Conservation (phyloP, 164 flowering plant genomes). For the Aristolochia fimbriata region DNA sequence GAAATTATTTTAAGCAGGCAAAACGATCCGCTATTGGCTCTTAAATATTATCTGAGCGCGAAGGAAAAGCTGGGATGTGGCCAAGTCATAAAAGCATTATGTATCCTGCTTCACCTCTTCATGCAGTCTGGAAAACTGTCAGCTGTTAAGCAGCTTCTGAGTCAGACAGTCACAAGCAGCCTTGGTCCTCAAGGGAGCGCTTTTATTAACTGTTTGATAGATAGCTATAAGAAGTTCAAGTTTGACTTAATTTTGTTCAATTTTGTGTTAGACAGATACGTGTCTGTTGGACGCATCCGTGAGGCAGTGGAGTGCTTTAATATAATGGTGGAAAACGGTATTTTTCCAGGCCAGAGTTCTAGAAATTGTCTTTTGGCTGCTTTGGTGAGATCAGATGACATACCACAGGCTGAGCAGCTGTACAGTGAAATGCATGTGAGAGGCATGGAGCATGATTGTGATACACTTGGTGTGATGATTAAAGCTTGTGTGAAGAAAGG, state of each 20-base stretch:
- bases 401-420: conserved; percentile 24
- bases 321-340: conserved; percentile 22
- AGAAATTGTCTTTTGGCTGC: conserved; percentile 32
- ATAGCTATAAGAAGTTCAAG: conserved; percentile 21
- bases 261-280: conserved; percentile 39
- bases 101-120: conserved; percentile 51
- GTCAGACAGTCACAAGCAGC: conserved; percentile 18
- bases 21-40: conserved; percentile 30
- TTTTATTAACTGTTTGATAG: conserved; percentile 29
- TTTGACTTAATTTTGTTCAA: conserved; percentile 26
- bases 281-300: conserved; percentile 20
- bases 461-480: conserved; percentile 39
- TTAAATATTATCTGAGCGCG: conserved; percentile 26
- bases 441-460: conserved; percentile 31
- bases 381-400: conserved; percentile 32
- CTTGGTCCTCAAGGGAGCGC: conserved; percentile 13
- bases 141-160: conserved; percentile 20
- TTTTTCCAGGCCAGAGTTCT: conserved; percentile 20
- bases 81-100: conserved; percentile 24
- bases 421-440: conserved; percentile 28
- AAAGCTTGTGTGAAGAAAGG: conserved; percentile 43
- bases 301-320: conserved; percentile 42
- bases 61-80: conserved; percentile 25
- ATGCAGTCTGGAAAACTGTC: conserved; percentile 1
- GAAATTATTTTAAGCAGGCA: conserved; percentile 27